Percentiles rank a stretch among this genome's conserved stretches.
Evolutionary conservation across 805 yeast genomes (phyloP).

Genomic region (Candida xyloterini): DNA sequence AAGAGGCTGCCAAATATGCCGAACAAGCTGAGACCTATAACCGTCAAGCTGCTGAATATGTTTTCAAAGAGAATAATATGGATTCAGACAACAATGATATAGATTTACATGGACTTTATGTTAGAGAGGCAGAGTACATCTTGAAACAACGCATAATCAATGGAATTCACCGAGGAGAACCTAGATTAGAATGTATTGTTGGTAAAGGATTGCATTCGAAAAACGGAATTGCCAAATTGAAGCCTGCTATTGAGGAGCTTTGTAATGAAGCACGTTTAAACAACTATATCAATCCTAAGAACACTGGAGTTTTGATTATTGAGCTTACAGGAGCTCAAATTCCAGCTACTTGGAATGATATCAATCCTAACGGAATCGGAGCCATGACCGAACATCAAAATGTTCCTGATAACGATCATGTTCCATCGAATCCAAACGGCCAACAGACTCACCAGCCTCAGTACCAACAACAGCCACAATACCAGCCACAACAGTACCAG

Average conservation of each 20-base stretch:
- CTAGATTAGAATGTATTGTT: slow-evolving; percentile 74
- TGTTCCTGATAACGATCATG: slow-evolving; percentile 22
- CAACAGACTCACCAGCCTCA: slow-evolving; percentile 15
- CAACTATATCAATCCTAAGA: slow-evolving; percentile 62
- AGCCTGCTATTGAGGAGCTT: slow-evolving; percentile 82
- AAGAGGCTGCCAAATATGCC: slow-evolving; percentile 58
- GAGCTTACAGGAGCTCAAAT: slow-evolving; percentile 51
- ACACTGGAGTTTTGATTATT: slow-evolving; percentile 77
- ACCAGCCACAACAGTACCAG: slow-evolving; percentile 27
- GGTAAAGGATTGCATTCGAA: slow-evolving; percentile 90
- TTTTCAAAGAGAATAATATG: slow-evolving; percentile 80
- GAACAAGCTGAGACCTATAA: slow-evolving; percentile 66
- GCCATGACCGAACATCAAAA: slow-evolving; percentile 31
- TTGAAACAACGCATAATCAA: slow-evolving; percentile 71
- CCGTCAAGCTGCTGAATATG: slow-evolving; percentile 83
- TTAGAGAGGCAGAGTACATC: slow-evolving; percentile 81
- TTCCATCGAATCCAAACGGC: slow-evolving; percentile 1
- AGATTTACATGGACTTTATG: slow-evolving; percentile 88
- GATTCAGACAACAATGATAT: slow-evolving; percentile 86
- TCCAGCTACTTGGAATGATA: slow-evolving; percentile 37
- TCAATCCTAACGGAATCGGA: slow-evolving; percentile 32
- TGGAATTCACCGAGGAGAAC: slow-evolving; percentile 57
- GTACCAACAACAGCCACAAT: slow-evolving; percentile 28
- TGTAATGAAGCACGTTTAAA: slow-evolving; percentile 65
- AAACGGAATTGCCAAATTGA: slow-evolving; percentile 78